Base-by-base conservation (phyloP, 495 filamentous ascomycete genomes). In the Penicillium herquei region DNA sequence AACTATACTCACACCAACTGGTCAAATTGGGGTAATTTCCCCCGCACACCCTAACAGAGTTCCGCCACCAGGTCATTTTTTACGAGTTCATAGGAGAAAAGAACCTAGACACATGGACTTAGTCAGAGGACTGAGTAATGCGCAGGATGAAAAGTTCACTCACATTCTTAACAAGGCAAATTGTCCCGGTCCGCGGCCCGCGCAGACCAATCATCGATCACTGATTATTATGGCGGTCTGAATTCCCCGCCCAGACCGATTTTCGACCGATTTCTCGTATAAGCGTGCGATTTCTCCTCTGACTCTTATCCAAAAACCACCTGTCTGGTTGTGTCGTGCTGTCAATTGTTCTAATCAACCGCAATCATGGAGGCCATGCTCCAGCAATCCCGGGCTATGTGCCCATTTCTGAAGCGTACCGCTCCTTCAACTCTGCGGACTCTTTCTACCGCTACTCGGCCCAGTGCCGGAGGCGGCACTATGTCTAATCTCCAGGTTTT, bases 401-500 rank as follows among this genome's bases (percentile, higher is more conserved):
- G 94, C 72, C 94, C 94, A 49, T 98, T 98, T 75, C 84, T 98
- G 70, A 92, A 89, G 78, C 95, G 93, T 71, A 90, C 93, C 10
- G 92, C 92, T 1, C 90, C 92, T 57, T 84, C 89, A 62, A 89
- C 91, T 32, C 84, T 98, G 52, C 92, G 94, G 55, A 87, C 91
- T 52, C 82, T 98, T 56, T 90, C 93, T 13, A 96, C 91, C 49
- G 84, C 90, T 18, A 82, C 88, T 64, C 81, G 87, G 63, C 76
- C 77, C 70, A 72, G 82, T 69, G 76, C 80, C 47, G 88, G 91
- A 58, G 93, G 92, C 48, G 90, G 92, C 58, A 90, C 87, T 70
- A 96, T 98, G 85, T 96, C 92, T 63, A 98, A 97, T 75, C 83
- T 98, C 59, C 95, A 97, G 80, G 84, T 94, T 49, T 82, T 96